Evolutionary conservation across 2,329 filamentous ascomycete species (phyloP), one percentile per base, ranked within the genome.

Genomic region (Apiospora rasikravindrae): DNA sequence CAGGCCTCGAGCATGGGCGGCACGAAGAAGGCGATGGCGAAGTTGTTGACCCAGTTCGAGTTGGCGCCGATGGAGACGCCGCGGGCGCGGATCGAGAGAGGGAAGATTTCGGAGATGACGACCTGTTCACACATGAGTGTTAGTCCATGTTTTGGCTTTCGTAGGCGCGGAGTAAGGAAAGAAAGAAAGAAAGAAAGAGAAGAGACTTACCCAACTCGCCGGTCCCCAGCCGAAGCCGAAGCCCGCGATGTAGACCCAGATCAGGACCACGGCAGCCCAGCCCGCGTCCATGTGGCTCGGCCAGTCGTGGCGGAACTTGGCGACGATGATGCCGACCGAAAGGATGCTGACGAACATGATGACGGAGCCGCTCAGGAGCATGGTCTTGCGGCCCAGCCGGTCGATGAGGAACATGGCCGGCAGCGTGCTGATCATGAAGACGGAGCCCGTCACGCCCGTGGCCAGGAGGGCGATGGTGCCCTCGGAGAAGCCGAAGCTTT

Each of bases 21-120:
- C 0, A 88, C 90, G 45, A 90, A 85, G 16, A 91, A 81, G 13
- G 88, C 83, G 37, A 91, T 88, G 69, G 90, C 87, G 74, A 92
- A 91, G 78, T 92, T 91, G 78, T 87, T 89, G 2, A 91, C 77
- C 84, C 90, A 92, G 77, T 89, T 91, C 1, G 86, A 86, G 73
- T 85, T 88, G 0, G 88, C 90, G 0, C 86, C 86, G 14, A 91
- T 82, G 0, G 89, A 88, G 2, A 91, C 88, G 37, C 91, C 91
- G 77, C 93, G 92, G 1, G 90, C 89, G 13, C 91, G 84, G 0
- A 91, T 82, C 2, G 87, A 88, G 0, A 85, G 86, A 0, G 90
- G 88, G 77, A 92, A 93, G 13, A 92, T 88, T 76, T 93, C 91
- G 7, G 84, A 78, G 0, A 86, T 79, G 75, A 87, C 79, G 3